Evolutionary conservation across 2,329 filamentous ascomycete species (phyloP).

Genomic region (Diplodia intermedia): DNA sequence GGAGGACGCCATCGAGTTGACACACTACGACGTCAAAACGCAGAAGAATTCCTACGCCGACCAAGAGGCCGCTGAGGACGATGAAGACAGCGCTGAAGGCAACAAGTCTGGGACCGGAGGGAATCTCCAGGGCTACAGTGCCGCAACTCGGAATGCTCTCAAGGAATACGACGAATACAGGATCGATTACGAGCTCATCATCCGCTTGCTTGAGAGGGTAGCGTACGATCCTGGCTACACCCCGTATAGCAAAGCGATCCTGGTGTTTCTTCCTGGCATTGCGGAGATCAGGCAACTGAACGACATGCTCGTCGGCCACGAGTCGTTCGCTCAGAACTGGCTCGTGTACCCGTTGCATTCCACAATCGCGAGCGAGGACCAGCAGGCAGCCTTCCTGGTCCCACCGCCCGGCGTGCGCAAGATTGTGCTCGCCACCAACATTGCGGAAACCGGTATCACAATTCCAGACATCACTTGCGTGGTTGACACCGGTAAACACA

Average conservation of each 20-base stretch:
- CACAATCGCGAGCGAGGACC: slow-evolving; percentile 93
- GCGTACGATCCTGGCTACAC: slow-evolving; percentile 70
- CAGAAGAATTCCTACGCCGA: slow-evolving; percentile 46
- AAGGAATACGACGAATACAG: slow-evolving; percentile 85
- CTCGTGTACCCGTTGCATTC: slow-evolving; percentile 90
- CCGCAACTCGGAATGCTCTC: slow-evolving; percentile 76
- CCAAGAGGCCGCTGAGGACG: slow-evolving; percentile 54
- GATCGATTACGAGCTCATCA: slow-evolving; percentile 87
- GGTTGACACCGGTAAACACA: slow-evolving; percentile 94
- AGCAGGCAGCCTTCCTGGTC: slow-evolving; percentile 88
- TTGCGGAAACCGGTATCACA: slow-evolving; percentile 97
- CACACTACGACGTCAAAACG: slow-evolving; percentile 65
- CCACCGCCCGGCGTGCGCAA: slow-evolving; percentile 85
- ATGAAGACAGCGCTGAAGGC: slow-evolving; percentile 54
- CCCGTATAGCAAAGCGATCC: slow-evolving; percentile 83
- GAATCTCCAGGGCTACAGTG: slow-evolving; percentile 74
- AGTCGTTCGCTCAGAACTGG: slow-evolving; percentile 78
- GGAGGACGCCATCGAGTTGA: slow-evolving; percentile 90
- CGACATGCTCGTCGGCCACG: slow-evolving; percentile 80
- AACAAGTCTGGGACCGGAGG: slow-evolving; percentile 63
- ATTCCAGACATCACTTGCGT: slow-evolving; percentile 98
- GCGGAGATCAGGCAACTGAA: slow-evolving; percentile 90
- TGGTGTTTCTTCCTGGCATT: slow-evolving; percentile 95
- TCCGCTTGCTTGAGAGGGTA: slow-evolving; percentile 78
- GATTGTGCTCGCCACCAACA: slow-evolving; percentile 96